Conservation (phyloP, 2,329 filamentous ascomycete species). For the Epichloe amarillans region DNA sequence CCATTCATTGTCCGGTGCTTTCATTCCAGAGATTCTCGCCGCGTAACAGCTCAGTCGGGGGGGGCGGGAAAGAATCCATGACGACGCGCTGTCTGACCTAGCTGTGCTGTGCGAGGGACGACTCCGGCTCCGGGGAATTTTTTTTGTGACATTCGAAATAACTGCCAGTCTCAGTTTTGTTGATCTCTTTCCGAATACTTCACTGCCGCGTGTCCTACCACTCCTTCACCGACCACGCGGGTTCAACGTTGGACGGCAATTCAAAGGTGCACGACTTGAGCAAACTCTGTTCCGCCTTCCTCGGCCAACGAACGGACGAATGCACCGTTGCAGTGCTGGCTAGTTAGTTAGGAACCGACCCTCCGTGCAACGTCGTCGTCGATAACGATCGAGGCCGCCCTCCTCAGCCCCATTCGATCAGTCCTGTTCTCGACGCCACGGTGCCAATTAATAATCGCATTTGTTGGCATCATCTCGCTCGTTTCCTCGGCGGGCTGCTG, state of each 20-base stretch:
- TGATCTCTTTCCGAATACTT: neutral
- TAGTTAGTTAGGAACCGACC: too few species aligned
- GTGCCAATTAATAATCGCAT: neutral
- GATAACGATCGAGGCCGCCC: neutral
- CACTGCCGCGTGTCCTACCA: neutral
- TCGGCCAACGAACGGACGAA: neutral
- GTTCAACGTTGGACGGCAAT: neutral
- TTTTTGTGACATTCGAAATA: neutral
- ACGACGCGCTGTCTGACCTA: neutral
- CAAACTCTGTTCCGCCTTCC: neutral
- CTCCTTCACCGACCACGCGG: neutral
- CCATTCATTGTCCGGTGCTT: neutral
- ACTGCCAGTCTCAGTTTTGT: neutral
- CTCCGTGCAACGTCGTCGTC: neutral
- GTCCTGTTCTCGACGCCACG: neutral
- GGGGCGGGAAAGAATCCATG: neutral
- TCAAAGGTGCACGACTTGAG: neutral
- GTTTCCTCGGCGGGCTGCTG: neutral
- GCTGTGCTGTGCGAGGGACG: too few species aligned
- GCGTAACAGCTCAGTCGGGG: neutral
- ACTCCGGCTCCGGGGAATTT: neutral
- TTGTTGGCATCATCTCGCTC: neutral
- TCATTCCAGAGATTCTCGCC: neutral
- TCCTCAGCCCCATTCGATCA: neutral
- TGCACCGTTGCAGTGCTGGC: too few species aligned